phyloP scores from a whole-genome alignment of 257 asterid species.

The Thymus mandschuricus region DNA sequence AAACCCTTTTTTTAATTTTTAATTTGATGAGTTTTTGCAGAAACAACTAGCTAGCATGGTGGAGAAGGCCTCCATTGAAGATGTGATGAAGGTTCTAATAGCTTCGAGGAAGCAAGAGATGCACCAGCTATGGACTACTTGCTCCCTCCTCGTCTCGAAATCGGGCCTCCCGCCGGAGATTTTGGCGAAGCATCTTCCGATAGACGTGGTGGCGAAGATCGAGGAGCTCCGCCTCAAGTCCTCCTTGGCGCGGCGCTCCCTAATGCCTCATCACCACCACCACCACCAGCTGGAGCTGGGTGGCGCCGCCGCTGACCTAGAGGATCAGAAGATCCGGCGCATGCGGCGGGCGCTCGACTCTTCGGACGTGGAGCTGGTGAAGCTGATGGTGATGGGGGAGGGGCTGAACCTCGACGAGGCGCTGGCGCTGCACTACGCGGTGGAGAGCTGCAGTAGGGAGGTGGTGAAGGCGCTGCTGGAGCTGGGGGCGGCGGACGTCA shows the following conservation, averaged over 20 bases:
- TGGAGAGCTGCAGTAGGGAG: constrained; percentile 84
- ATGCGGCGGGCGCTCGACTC: constrained; percentile 96
- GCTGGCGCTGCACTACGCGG: constrained; percentile 82
- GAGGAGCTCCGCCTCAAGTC: constrained; percentile 93
- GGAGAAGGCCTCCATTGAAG: constrained; percentile 91
- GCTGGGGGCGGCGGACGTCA: constrained; percentile 94
- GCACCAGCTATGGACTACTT: constrained; percentile 87
- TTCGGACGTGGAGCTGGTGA: constrained; percentile 90
- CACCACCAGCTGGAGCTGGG: constrained; percentile 48
- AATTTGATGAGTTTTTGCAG: constrained; percentile 38
- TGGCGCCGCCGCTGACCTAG: constrained; percentile 66
- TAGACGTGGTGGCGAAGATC: constrained; percentile 82
- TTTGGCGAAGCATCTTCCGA: constrained; percentile 81
- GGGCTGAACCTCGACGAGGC: constrained; percentile 89
- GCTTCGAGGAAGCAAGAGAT: constrained; percentile 93
- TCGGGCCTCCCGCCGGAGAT: constrained; percentile 93
- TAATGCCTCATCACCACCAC: constrained; percentile 59
- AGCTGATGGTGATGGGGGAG: constrained; percentile 99
- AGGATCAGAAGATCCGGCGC: constrained; percentile 84
- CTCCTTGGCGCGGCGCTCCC: constrained; percentile 63
- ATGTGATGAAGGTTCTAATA: constrained; percentile 86
- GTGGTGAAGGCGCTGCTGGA: constrained; percentile 86
- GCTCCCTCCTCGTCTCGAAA: constrained; percentile 87
- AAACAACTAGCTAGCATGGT: constrained; percentile 86
- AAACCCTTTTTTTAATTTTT: background rate